Percentiles rank a stretch among this genome's conserved stretches.
Conservation (phyloP, 2,329 filamentous ascomycete species). For the Monosporascus sp. region DNA sequence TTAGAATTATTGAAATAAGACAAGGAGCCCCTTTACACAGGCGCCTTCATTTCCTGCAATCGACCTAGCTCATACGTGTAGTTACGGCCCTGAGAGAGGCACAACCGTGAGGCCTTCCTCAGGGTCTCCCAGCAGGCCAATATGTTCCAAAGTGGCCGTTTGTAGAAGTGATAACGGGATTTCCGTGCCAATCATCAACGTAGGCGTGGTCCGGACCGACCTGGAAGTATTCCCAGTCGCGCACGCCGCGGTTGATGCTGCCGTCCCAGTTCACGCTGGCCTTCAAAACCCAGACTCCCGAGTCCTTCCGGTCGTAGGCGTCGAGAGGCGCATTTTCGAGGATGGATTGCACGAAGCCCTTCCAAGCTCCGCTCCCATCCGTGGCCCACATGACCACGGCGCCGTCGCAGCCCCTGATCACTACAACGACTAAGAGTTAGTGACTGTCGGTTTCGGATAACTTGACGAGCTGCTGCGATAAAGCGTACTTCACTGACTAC, state of each 20-base stretch:
- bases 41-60: too few species aligned
- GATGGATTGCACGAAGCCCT: constrained; percentile 17
- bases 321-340: neutral
- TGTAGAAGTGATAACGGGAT: constrained; percentile 11
- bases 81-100: neutral
- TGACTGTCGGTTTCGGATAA: too few species aligned
- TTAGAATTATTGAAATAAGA: too few species aligned
- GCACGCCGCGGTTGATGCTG: neutral
- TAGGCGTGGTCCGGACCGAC: constrained; percentile 9
- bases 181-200: constrained; percentile 14
- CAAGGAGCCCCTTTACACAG: too few species aligned
- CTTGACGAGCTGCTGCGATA: too few species aligned
- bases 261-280: constrained; percentile 4
- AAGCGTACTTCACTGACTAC: too few species aligned
- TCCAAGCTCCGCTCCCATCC: constrained; percentile 17
- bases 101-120: neutral
- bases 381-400: constrained; percentile 13
- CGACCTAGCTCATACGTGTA: too few species aligned
- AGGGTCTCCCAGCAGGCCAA: neutral
- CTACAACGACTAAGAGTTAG: too few species aligned
- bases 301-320: neutral
- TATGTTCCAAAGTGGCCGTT: constrained; percentile 7
- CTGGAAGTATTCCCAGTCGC: constrained; percentile 7
- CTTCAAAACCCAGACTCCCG: neutral
- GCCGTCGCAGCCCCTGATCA: constrained; percentile 25